Conservation (phyloP, 345 rosid species). For the Eucalyptus guilfoylei region DNA sequence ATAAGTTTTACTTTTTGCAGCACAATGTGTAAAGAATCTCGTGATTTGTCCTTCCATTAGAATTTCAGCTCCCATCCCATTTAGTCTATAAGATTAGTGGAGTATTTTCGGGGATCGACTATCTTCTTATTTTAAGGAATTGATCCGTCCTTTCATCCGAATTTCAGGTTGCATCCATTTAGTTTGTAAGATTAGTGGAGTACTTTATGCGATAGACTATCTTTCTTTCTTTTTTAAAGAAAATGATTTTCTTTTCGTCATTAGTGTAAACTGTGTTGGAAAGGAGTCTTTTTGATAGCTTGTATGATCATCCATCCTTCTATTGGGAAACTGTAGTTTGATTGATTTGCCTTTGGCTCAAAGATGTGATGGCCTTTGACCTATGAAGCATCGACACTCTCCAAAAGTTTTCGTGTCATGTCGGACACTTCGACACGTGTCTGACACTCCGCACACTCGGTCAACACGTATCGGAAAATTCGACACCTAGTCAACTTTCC, state of each 20-base stretch:
- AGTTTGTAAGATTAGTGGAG: neutral
- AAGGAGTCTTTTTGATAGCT: neutral
- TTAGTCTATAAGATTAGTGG: neutral
- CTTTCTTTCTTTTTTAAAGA: neutral
- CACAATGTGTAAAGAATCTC: neutral
- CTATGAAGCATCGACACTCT: too few relatives aligned
- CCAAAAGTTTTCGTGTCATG: fast-evolving
- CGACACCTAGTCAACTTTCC: fast-evolving
- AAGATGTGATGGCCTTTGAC: neutral
- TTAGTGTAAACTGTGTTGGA: neutral
- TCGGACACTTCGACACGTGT: fast-evolving
- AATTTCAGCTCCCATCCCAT: neutral
- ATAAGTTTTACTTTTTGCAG: neutral
- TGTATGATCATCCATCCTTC: neutral
- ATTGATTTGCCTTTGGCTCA: neutral
- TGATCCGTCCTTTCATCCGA: neutral
- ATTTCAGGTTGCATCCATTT: neutral
- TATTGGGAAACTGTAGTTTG: neutral
- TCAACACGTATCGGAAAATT: fast-evolving
- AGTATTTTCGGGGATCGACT: neutral
- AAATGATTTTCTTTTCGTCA: neutral
- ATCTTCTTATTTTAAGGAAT: neutral
- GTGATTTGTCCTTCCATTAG: neutral
- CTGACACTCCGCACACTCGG: fast-evolving
- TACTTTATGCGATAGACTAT: neutral